These are phyloP conservation scores for Leccinum fuscescens DNA, from an alignment of 1,284 basidiomycete species.

Conservation along the genomic window DNA sequence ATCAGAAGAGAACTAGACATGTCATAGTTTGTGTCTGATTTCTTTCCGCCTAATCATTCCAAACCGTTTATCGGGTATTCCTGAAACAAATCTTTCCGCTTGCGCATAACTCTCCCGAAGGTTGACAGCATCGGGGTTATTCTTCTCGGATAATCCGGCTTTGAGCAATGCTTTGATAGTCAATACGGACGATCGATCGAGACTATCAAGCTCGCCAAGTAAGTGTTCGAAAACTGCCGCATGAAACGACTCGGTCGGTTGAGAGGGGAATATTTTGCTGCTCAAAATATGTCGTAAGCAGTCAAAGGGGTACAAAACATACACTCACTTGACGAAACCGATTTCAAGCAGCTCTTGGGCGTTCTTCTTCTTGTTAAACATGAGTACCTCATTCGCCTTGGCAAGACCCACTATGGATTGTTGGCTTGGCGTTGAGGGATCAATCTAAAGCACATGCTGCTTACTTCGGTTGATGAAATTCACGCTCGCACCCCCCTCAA, in stretches of 20 bases:
- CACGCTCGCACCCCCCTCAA: conserved; percentile 67
- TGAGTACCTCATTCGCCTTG: conserved; percentile 64
- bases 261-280: conserved; percentile 60
- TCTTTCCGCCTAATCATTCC: conserved; percentile 59
- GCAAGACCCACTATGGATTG: conserved; percentile 55
- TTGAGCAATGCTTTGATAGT: conserved; percentile 54
- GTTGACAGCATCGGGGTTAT: conserved; percentile 62
- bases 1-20: background rate
- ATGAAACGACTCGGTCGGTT: conserved; percentile 55
- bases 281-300: conserved; percentile 7
- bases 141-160: conserved; percentile 58
- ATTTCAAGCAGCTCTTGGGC: conserved; percentile 57
- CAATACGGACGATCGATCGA: conserved; percentile 55
- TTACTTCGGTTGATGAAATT: conserved; percentile 64
- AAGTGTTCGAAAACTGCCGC: conserved; percentile 47
- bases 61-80: conserved; percentile 54
- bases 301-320: background rate
- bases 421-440: background rate
- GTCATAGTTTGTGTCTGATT: conserved; percentile 60
- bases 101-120: conserved; percentile 69
- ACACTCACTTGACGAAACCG: conserved; percentile 63
- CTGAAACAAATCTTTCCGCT: conserved; percentile 60
- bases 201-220: conserved; percentile 49
- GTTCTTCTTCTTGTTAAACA: conserved; percentile 66
- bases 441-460: background rate